phyloP scores from a whole-genome alignment of 768 basidiomycete genomes.

The Clavaria fumosa region DNA sequence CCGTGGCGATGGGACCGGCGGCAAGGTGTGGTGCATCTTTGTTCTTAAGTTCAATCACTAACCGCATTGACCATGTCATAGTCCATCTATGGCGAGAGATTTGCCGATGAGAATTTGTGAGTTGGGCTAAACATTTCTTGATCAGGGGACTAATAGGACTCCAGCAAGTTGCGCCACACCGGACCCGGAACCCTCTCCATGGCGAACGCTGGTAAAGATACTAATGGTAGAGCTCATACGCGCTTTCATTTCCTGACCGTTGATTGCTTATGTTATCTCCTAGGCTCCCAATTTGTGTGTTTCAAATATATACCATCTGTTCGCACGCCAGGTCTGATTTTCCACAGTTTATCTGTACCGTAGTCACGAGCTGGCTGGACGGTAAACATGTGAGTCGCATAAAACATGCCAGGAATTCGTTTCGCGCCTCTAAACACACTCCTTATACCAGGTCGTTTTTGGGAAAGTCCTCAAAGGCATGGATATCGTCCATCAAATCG shows the following conservation, averaged over 20 bases:
- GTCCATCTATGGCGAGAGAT: slow-evolving; percentile 85
- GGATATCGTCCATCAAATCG: slow-evolving; percentile 68
- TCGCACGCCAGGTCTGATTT: slow-evolving; percentile 5
- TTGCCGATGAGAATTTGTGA: slow-evolving; percentile 94
- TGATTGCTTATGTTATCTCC: slow-evolving; percentile 4
- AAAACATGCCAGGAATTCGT: not conserved
- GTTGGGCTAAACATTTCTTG: slow-evolving; percentile 12
- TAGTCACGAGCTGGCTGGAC: slow-evolving; percentile 79
- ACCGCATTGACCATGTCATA: slow-evolving; percentile 13
- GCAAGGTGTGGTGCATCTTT: slow-evolving; percentile 38
- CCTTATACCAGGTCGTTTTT: slow-evolving; percentile 59
- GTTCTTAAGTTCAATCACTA: slow-evolving; percentile 5
- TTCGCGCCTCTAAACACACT: not conserved
- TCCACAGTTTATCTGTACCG: slow-evolving; percentile 81
- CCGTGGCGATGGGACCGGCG: slow-evolving; percentile 77
- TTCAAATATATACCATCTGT: not conserved
- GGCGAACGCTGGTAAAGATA: slow-evolving; percentile 89
- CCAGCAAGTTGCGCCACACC: slow-evolving; percentile 90
- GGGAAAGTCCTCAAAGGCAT: slow-evolving; percentile 87
- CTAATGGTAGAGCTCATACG: slow-evolving; percentile 48
- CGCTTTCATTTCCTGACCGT: not conserved
- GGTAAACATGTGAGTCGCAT: slow-evolving; percentile 57
- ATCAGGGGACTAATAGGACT: slow-evolving; percentile 4
- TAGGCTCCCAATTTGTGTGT: slow-evolving; percentile 79
- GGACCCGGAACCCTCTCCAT: slow-evolving; percentile 79